phyloP scores from a whole-genome alignment of 2,329 filamentous ascomycete species.

The Colletotrichum somersetense region DNA sequence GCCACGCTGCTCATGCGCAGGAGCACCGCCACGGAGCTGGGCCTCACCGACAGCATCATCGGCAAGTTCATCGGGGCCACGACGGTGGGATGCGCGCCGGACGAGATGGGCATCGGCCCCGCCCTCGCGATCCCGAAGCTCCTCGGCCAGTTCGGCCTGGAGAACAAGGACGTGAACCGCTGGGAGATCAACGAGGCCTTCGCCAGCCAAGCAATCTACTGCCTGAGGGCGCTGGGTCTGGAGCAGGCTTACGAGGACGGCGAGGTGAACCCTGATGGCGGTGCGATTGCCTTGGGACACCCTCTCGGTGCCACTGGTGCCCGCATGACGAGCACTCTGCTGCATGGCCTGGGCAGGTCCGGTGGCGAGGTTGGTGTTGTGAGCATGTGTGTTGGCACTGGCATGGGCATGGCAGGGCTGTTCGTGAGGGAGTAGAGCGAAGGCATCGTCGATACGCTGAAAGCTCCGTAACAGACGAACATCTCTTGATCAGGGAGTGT shows the following conservation, averaged over 20 bases:
- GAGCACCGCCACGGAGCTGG: slow-evolving; percentile 80
- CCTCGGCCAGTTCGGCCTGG: slow-evolving; percentile 75
- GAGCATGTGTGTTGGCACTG: slow-evolving; percentile 90
- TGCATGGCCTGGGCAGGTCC: slow-evolving; percentile 75
- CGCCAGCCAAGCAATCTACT: slow-evolving; percentile 76
- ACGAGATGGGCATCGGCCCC: slow-evolving; percentile 95
- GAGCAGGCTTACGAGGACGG: slow-evolving; percentile 71
- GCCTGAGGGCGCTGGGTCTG: slow-evolving; percentile 77
- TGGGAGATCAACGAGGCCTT: slow-evolving; percentile 96
- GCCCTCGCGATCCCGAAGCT: slow-evolving; percentile 88
- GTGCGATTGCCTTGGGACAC: slow-evolving; percentile 94
- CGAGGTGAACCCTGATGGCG: slow-evolving; percentile 90
- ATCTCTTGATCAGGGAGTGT: too few species aligned
- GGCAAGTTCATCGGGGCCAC: slow-evolving; percentile 85
- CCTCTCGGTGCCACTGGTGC: slow-evolving; percentile 91
- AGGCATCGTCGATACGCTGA: too few species aligned
- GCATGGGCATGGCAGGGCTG: slow-evolving; percentile 81
- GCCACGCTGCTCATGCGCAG: slow-evolving; percentile 87
- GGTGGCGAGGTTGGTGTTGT: slow-evolving; percentile 83
- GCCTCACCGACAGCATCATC: slow-evolving; percentile 76
- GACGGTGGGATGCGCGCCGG: slow-evolving; percentile 83
- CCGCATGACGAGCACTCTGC: slow-evolving; percentile 80
- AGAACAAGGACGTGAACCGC: slow-evolving; percentile 77
- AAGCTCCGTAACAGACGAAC: too few species aligned
- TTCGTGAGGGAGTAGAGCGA: slow-evolving; percentile 71